These are phyloP conservation scores for Colletotrichum tropicale DNA, from an alignment of 2,329 filamentous ascomycete species.

Conservation along the genomic window DNA sequence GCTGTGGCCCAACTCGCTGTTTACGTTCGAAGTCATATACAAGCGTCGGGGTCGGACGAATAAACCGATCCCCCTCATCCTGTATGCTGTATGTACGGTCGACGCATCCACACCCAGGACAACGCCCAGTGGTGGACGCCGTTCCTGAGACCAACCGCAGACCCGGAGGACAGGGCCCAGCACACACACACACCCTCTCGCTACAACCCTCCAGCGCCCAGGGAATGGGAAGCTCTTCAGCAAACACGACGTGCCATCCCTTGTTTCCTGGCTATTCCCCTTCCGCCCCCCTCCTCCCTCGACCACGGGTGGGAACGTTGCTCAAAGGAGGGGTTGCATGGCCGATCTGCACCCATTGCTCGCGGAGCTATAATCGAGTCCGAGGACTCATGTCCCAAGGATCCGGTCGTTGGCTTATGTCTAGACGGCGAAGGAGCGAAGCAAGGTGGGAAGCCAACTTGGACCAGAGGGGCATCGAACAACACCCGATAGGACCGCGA, in stretches of 20 bases:
- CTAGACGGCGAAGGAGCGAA: background rate
- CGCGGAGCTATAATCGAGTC: slow-evolving; percentile 11
- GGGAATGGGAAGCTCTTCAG: slow-evolving; percentile 16
- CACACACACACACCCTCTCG: background rate
- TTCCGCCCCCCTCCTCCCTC: background rate
- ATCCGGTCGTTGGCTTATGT: slow-evolving; percentile 18
- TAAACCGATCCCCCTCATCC: background rate
- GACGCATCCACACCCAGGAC: background rate
- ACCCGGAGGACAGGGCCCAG: slow-evolving; percentile 1
- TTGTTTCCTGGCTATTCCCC: slow-evolving; percentile 7
- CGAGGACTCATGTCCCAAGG: slow-evolving; percentile 10
- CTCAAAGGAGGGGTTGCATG: slow-evolving; percentile 18
- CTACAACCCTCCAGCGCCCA: slow-evolving; percentile 6
- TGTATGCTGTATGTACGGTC: background rate
- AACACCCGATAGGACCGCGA: background rate
- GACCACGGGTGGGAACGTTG: background rate
- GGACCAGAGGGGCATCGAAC: background rate
- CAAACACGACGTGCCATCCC: slow-evolving; percentile 3
- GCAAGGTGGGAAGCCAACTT: background rate
- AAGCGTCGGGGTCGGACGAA: background rate
- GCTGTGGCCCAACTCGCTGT: background rate
- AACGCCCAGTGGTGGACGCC: background rate
- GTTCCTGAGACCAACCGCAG: slow-evolving; percentile 10
- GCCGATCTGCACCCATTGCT: slow-evolving; percentile 6
- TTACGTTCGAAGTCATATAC: background rate